Evolutionary conservation across 108 stramenopile genomes (phyloP).

Genomic region (Skeletonema marinoi): DNA sequence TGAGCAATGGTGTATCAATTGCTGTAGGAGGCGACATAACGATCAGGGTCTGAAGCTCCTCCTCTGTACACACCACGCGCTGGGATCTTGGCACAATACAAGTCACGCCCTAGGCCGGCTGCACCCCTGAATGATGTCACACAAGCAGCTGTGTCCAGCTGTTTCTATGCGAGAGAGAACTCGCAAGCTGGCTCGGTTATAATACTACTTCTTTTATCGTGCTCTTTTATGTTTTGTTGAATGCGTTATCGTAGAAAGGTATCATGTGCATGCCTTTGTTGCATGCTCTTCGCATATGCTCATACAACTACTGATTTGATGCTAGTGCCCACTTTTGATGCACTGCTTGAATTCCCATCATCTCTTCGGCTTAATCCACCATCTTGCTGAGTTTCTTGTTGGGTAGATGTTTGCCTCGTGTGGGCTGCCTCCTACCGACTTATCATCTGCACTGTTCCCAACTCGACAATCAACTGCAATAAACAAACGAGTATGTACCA

Average conservation of each 20-base stretch:
- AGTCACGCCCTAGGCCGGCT: background rate
- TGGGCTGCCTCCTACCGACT: background rate
- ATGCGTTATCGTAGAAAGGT: background rate
- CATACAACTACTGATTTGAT: background rate
- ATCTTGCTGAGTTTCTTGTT: too few relatives aligned
- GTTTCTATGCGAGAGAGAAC: background rate
- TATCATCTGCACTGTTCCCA: too few relatives aligned
- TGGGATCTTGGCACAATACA: background rate
- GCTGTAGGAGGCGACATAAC: background rate
- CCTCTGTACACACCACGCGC: background rate
- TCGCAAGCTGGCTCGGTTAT: background rate
- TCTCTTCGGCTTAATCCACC: too few relatives aligned
- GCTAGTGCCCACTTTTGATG: too few relatives aligned
- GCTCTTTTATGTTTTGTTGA: background rate
- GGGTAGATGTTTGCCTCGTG: background rate
- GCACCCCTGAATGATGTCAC: conserved; percentile 1
- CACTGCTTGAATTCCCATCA: too few relatives aligned
- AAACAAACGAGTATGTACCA: background rate
- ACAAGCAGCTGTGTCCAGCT: background rate
- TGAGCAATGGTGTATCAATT: background rate
- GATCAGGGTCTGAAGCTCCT: background rate
- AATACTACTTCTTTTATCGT: background rate
- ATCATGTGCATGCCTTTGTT: too few relatives aligned
- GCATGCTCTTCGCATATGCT: background rate
- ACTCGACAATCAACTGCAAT: background rate